Evolutionary conservation across 2,329 filamentous ascomycete genomes (phyloP).

Genomic region (Phaeosphaeriaceae sp.): DNA sequence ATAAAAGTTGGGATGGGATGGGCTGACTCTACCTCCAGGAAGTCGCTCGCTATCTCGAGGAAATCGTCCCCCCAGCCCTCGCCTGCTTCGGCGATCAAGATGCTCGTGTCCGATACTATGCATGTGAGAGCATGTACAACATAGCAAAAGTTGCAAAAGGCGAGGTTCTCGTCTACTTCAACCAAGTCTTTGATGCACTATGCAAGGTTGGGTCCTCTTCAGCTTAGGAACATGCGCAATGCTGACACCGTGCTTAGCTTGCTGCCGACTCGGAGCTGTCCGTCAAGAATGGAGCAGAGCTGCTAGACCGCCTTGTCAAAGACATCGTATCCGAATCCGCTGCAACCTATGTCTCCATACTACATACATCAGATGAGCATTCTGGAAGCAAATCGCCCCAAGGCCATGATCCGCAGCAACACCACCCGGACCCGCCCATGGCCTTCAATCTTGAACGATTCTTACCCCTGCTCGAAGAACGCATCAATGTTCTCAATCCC

Average conservation of each 20-base stretch:
- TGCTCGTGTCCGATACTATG: constrained; percentile 95
- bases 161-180: constrained; percentile 96
- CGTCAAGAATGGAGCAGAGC: constrained; percentile 96
- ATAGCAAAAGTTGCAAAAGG: constrained; percentile 99
- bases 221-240: not conserved
- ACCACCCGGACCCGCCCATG: constrained; percentile 64
- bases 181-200: constrained; percentile 95
- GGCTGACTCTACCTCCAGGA: constrained; percentile 64
- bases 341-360: constrained; percentile 88
- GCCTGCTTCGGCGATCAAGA: constrained; percentile 99
- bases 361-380: constrained; percentile 68
- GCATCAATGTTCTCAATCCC: constrained; percentile 92
- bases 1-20: too few species aligned
- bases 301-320: constrained; percentile 92
- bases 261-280: constrained; percentile 95
- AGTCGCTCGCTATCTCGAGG: constrained; percentile 86
- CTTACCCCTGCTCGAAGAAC: constrained; percentile 90
- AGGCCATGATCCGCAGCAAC: constrained; percentile 25
- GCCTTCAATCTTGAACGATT: constrained; percentile 92
- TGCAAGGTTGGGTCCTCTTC: constrained; percentile 75
- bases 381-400: constrained; percentile 50
- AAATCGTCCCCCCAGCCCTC: constrained; percentile 94
- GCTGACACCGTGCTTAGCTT: constrained; percentile 64
- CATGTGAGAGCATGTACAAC: constrained; percentile 99
- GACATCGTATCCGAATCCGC: constrained; percentile 96